Evolutionary conservation across 1,139 yeast genomes (phyloP), one percentile per base, ranked within the genome.

Genomic region (Tardiomyces digboiensis): DNA sequence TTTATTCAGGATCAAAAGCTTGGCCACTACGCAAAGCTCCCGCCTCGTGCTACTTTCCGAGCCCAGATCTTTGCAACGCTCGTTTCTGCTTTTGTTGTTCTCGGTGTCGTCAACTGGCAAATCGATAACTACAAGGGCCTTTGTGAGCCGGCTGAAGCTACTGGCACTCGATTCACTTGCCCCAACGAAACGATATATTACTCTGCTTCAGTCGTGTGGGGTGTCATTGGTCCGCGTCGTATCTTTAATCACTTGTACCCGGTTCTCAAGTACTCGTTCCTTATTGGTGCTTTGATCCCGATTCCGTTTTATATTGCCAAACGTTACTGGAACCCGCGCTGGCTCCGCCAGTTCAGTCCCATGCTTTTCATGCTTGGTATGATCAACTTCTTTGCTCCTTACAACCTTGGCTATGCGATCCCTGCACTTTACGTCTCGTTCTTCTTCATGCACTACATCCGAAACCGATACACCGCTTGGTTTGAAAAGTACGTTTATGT

Each of bases 141-240:
- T 50, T 80, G 85, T 60, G 58, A 60, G 2, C 48, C 37, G 3
- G 61, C 68, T 14, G 52, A 56, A 26, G 76, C 76, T 46, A 13
- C 33, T 4, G 33, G 33, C 5, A 47, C 49, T 39, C 54, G 57
- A 48, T 63, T 65, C 47, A 57, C 59, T 19, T 64, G 68, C 41
- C 61, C 56, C 14, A 70, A 14, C 63, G 59, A n/a, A 33, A n/a
- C 19, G 37, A 70, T 77, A 1, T 74, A 64, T 56, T 78, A 67
- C 61, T 62, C 74, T 39, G 70, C 80, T 14, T 71, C 79, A 8
- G 74, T 78, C 18, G 62, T 76, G 20, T 78, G 80, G 76, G 85
- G 86, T 49, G 76, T 75, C 41, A 77, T 82, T 53, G 87, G 86
- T 21, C 88, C 88, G 20, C 67, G 73, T 55, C 68, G 75, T 43